These are phyloP conservation scores for Cutaneotrichosporon sp. DNA, from an alignment of 1,284 basidiomycete species.

Conservation along the genomic window DNA sequence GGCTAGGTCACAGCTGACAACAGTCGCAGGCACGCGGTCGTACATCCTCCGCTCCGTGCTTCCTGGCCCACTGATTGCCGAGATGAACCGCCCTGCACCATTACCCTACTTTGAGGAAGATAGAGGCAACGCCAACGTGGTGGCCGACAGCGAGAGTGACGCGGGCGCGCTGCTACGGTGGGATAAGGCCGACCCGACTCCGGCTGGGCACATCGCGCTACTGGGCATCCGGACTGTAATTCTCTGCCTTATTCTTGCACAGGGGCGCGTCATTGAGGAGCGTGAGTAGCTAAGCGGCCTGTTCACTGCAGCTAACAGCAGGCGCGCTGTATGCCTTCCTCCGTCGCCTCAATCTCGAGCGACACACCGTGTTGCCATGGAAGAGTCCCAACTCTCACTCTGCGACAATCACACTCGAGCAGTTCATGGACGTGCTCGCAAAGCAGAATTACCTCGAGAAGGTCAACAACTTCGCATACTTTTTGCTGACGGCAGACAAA, in stretches of 20 bases:
- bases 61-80: slow-evolving; percentile 29
- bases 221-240: slow-evolving; percentile 50
- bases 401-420: slow-evolving; percentile 39
- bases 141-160: slow-evolving; percentile 29
- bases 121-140: slow-evolving; percentile 12
- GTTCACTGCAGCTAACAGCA: slow-evolving; percentile 15
- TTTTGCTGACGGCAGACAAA: slow-evolving; percentile 10
- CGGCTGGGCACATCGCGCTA: slow-evolving; percentile 37
- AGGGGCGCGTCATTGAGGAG: slow-evolving; percentile 40
- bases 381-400: slow-evolving; percentile 33
- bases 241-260: slow-evolving; percentile 44
- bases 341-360: slow-evolving; percentile 39
- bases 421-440: slow-evolving; percentile 45
- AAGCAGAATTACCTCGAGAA: slow-evolving; percentile 50
- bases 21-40: slow-evolving; percentile 23
- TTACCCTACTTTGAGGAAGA: slow-evolving; percentile 27
- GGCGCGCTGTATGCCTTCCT: slow-evolving; percentile 39
- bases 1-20: slow-evolving; percentile 5
- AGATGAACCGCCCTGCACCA: slow-evolving; percentile 34
- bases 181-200: slow-evolving; percentile 47
- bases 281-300: slow-evolving; percentile 29
- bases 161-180: slow-evolving; percentile 47
- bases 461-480: slow-evolving; percentile 16
- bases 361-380: slow-evolving; percentile 44
- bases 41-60: slow-evolving; percentile 48